Conservation (phyloP, 2,329 filamentous ascomycete species). For the Tricladium varicosporioides region DNA sequence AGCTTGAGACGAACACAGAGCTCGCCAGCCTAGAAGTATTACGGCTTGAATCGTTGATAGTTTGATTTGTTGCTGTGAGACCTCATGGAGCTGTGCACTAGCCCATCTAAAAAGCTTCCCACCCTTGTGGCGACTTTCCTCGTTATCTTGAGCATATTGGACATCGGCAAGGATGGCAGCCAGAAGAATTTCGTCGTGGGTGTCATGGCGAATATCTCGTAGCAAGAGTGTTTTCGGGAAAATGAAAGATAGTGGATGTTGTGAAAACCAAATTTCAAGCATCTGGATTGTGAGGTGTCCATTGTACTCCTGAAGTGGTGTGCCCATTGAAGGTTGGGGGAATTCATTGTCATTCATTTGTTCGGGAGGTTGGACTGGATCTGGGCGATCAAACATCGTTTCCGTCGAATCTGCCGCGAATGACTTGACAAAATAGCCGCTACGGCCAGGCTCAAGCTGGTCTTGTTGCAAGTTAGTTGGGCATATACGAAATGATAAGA, state of each 20-base stretch:
- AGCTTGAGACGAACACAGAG: background rate
- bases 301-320: slow-evolving; percentile 1
- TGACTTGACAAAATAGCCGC: background rate
- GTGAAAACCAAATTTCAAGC: slow-evolving; percentile 9
- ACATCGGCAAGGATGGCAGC: slow-evolving; percentile 5
- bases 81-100: background rate
- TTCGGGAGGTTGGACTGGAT: background rate
- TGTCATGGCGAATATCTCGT: slow-evolving; percentile 4
- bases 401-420: background rate
- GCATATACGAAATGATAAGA: too few species aligned
- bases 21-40: slow-evolving; percentile 4
- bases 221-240: slow-evolving; percentile 8
- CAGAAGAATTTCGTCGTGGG: slow-evolving; percentile 3
- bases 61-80: background rate
- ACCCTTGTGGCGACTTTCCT: background rate
- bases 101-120: slow-evolving; percentile 3
- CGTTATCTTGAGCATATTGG: slow-evolving; percentile 5
- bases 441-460: background rate
- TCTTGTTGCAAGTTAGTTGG: background rate
- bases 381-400: background rate
- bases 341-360: background rate
- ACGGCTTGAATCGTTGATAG: slow-evolving; percentile 5
- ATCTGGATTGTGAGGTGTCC: slow-evolving; percentile 1
- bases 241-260: slow-evolving; percentile 7
- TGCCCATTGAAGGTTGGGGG: background rate